Evolutionary conservation across 306 rosid species (phyloP).

Genomic region (Begonia loranthoides): DNA sequence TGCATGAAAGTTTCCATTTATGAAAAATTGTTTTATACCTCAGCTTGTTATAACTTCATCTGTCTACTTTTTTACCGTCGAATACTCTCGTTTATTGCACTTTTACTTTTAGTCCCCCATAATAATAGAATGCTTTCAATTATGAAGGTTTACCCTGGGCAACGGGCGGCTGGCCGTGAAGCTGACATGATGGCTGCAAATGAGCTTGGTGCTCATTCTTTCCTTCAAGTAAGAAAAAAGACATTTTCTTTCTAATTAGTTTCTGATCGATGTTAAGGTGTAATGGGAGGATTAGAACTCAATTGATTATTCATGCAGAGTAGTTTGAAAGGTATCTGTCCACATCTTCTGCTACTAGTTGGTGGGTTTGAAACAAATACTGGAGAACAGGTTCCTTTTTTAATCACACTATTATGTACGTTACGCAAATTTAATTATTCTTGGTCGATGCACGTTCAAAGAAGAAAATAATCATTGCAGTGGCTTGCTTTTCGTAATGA

Average conservation of each 20-base stretch:
- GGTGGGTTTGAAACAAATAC: conserved; percentile 92
- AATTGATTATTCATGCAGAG: conserved; percentile 27
- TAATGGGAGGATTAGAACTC: not conserved
- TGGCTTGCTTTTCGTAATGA: conserved; percentile 96
- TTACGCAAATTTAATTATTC: conserved; percentile 2
- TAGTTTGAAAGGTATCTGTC: conserved; percentile 37
- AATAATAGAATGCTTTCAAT: too few species aligned
- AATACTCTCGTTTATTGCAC: too few species aligned
- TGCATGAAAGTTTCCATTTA: too few species aligned
- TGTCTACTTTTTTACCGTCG: too few species aligned
- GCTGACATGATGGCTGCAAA: conserved; percentile 96
- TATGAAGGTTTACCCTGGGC: conserved; percentile 83
- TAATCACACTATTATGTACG: conserved; percentile 1
- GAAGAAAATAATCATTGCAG: conserved; percentile 20
- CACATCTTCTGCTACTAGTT: conserved; percentile 51
- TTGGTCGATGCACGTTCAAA: not conserved
- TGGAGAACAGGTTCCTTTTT: conserved; percentile 74
- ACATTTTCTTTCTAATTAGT: not conserved
- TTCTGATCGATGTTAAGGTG: conserved; percentile 8
- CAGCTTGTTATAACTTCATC: too few species aligned
- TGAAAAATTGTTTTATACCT: too few species aligned
- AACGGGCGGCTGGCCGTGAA: conserved; percentile 67
- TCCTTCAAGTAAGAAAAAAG: conserved; percentile 56
- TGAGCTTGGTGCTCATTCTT: conserved; percentile 71
- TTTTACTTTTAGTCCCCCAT: too few species aligned